Conservation (phyloP, 2,329 filamentous ascomycete genomes). For the Xylaria sp. region DNA sequence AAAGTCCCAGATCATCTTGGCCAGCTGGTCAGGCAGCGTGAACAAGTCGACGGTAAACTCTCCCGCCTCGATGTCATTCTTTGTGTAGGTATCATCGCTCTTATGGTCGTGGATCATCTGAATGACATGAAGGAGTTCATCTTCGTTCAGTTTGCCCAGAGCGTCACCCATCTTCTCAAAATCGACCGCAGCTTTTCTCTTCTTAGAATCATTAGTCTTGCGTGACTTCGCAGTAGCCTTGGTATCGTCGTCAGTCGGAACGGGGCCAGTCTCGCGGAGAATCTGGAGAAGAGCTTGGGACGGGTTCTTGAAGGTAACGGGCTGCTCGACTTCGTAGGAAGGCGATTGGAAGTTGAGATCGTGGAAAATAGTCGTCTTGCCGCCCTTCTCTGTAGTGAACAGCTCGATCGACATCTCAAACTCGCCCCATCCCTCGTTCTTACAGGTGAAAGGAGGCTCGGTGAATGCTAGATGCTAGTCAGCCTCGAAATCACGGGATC, state of each 20-base stretch:
- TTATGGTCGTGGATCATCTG: constrained; percentile 99
- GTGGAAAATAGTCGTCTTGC: constrained; percentile 78
- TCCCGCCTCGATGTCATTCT: constrained; percentile 95
- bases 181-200: constrained; percentile 75
- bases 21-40: constrained; percentile 86
- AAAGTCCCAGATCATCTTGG: constrained; percentile 96
- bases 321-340: constrained; percentile 81
- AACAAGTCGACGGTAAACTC: constrained; percentile 99
- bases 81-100: constrained; percentile 88
- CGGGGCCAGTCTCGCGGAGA: constrained; percentile 81
- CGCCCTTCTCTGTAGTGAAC: constrained; percentile 80
- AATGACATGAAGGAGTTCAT: constrained; percentile 91
- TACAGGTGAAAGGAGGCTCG: constrained; percentile 83
- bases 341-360: constrained; percentile 88
- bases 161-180: constrained; percentile 97
- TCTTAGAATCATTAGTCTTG: constrained; percentile 65
- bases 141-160: constrained; percentile 85
- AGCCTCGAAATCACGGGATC: constrained; percentile 6
- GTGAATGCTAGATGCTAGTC: constrained; percentile 64
- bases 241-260: constrained; percentile 73
- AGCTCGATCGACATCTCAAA: constrained; percentile 92
- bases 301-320: constrained; percentile 87
- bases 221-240: constrained; percentile 65
- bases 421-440: constrained; percentile 97
- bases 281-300: constrained; percentile 80